Evolutionary conservation across 495 filamentous ascomycete species (phyloP).

Genomic region (Trichocladium uniseriatum): DNA sequence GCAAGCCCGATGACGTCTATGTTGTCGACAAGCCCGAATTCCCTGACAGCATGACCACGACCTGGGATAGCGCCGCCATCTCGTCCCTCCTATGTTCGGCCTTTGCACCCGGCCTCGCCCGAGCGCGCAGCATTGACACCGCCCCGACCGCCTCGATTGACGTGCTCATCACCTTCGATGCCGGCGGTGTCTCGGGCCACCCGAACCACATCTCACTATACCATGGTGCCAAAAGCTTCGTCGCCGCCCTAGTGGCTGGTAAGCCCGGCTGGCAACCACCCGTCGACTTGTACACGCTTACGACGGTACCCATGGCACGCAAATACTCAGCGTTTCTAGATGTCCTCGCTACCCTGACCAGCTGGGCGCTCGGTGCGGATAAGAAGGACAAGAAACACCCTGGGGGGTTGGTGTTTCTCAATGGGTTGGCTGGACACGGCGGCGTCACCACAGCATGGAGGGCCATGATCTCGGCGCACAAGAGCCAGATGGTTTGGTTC

Average conservation of each 20-base stretch:
- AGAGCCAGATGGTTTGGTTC: constrained; percentile 98
- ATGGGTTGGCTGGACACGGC: constrained; percentile 42
- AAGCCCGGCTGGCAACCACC: constrained; percentile 60
- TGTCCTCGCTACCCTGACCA: constrained; percentile 51
- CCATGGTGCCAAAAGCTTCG: constrained; percentile 67
- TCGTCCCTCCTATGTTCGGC: constrained; percentile 55
- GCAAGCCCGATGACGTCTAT: constrained; percentile 62
- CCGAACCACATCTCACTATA: constrained; percentile 87
- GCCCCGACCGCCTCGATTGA: constrained; percentile 59
- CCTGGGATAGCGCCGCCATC: constrained; percentile 64
- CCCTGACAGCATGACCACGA: constrained; percentile 72
- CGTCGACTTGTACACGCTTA: constrained; percentile 75
- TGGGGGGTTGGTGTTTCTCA: constrained; percentile 58
- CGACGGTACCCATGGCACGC: constrained; percentile 54
- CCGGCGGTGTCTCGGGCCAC: constrained; percentile 67
- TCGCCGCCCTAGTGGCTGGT: constrained; percentile 50
- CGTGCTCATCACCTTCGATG: constrained; percentile 81
- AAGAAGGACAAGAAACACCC: constrained; percentile 37
- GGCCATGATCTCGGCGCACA: constrained; percentile 81
- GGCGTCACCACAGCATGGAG: constrained; percentile 52
- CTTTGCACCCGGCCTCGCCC: constrained; percentile 54
- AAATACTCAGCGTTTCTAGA: constrained; percentile 80
- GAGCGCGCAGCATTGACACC: constrained; percentile 21
- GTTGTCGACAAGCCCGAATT: constrained; percentile 74
- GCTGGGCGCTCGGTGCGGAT: constrained; percentile 32